A percentile compares a stretch with the other conserved stretches of the same genome.
Evolutionary conservation across 257 asterid species (phyloP).

Genomic region (Echium plantagineum): DNA sequence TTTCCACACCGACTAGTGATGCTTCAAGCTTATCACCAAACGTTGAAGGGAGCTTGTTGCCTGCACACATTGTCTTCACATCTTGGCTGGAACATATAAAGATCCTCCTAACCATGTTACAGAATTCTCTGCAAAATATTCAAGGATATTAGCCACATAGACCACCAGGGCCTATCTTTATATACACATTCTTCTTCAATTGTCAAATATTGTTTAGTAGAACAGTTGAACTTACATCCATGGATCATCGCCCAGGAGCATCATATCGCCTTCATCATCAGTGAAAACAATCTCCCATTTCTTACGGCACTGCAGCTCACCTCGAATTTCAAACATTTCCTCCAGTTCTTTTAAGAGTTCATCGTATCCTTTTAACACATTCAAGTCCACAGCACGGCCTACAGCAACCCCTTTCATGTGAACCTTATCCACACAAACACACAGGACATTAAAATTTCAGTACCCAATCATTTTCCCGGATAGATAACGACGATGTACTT

Average conservation of each 20-base stretch:
- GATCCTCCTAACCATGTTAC: conserved; percentile 64
- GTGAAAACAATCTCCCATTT: conserved; percentile 85
- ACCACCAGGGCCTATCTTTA: background rate
- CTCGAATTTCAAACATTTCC: conserved; percentile 74
- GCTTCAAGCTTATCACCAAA: conserved; percentile 30
- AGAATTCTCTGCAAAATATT: conserved; percentile 53
- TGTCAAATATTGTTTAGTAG: background rate
- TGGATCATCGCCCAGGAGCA: conserved; percentile 98
- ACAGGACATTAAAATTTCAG: background rate
- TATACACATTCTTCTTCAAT: background rate
- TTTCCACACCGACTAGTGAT: conserved; percentile 19
- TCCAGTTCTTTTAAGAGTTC: conserved; percentile 74
- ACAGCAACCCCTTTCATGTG: conserved; percentile 99
- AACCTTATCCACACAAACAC: conserved; percentile 38
- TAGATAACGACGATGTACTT: too few species aligned
- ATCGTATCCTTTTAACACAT: conserved; percentile 52
- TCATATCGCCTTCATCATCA: conserved; percentile 91
- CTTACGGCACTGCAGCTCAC: conserved; percentile 53
- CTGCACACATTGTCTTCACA: conserved; percentile 62
- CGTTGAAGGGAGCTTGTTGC: conserved; percentile 35
- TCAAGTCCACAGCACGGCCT: conserved; percentile 89
- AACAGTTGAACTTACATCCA: conserved; percentile 62
- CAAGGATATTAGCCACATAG: conserved; percentile 4
- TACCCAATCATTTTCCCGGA: conserved; percentile 6
- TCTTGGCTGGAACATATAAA: conserved; percentile 65